phyloP scores from a whole-genome alignment of 768 basidiomycete species.

The Xerocomus potaroensis region DNA sequence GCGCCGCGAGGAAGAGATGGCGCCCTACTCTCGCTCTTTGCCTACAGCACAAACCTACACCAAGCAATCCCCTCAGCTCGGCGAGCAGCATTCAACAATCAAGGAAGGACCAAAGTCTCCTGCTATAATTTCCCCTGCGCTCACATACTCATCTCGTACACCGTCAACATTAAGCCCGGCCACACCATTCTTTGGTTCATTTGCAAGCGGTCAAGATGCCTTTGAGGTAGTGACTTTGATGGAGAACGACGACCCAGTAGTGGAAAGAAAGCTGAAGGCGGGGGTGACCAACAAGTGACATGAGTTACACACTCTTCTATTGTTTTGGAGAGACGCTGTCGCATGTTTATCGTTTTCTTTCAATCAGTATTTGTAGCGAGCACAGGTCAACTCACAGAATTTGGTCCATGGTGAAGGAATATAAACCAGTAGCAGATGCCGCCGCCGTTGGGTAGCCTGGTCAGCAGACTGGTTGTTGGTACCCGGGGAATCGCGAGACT shows the following conservation, averaged over 20 bases:
- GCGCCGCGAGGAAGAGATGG: constrained; percentile 2
- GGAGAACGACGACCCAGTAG: constrained; percentile 20
- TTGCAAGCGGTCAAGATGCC: constrained; percentile 31
- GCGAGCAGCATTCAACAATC: constrained; percentile 13
- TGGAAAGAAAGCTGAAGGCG: constrained; percentile 24
- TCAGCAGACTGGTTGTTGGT: too few relatives aligned
- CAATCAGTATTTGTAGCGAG: constrained; percentile 6
- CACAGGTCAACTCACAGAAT: neutral
- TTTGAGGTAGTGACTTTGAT: constrained; percentile 27
- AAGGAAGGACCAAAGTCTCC: constrained; percentile 42
- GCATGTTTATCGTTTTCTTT: constrained; percentile 3
- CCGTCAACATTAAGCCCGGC: constrained; percentile 66
- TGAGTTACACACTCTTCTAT: neutral
- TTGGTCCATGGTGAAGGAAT: too few relatives aligned
- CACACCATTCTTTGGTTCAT: constrained; percentile 67
- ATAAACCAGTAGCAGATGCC: too few relatives aligned
- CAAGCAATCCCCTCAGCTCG: constrained; percentile 12
- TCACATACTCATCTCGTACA: constrained; percentile 63
- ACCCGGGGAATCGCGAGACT: too few relatives aligned
- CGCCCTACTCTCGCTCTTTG: constrained; percentile 5
- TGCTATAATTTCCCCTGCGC: constrained; percentile 58
- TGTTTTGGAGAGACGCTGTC: constrained; percentile 11
- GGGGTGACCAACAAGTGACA: constrained; percentile 16
- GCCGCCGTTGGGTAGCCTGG: too few relatives aligned
- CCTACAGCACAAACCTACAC: constrained; percentile 10